Evolutionary conservation across 2,329 filamentous ascomycete species (phyloP).

Genomic region (Bipolaris zeicola): DNA sequence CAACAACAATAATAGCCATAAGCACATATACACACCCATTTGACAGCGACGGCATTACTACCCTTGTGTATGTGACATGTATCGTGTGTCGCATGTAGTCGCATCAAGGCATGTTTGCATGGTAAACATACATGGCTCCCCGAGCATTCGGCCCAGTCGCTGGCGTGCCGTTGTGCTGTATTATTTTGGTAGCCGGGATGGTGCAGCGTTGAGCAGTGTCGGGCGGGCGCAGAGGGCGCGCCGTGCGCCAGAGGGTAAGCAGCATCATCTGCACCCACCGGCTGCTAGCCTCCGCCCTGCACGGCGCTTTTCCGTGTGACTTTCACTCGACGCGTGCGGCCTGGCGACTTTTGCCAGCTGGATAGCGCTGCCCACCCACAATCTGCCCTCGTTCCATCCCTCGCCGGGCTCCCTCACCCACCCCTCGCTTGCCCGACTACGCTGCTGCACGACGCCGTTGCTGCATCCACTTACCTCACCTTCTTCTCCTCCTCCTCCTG

Average conservation of each 20-base stretch:
- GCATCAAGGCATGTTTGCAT: neutral
- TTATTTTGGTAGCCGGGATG: conserved; percentile 5
- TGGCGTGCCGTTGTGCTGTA: neutral
- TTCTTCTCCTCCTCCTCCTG: neutral
- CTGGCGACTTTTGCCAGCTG: conserved; percentile 21
- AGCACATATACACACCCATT: too few relatives aligned
- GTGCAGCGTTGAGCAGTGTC: conserved; percentile 10
- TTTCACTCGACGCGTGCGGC: conserved; percentile 17
- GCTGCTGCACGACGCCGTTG: neutral
- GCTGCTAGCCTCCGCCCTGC: conserved; percentile 9
- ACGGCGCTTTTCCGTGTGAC: conserved; percentile 20
- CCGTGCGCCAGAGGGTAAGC: neutral
- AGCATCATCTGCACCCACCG: conserved; percentile 10
- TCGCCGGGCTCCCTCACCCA: neutral
- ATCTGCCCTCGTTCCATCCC: conserved; percentile 1
- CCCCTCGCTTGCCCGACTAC: neutral
- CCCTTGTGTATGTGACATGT: too few relatives aligned
- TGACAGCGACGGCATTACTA: too few relatives aligned
- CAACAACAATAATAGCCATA: too few relatives aligned
- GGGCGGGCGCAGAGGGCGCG: conserved; percentile 11
- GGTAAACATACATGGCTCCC: too few relatives aligned
- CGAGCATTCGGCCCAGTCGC: too few relatives aligned
- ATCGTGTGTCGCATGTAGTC: conserved; percentile 6
- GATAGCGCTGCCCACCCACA: conserved; percentile 14
- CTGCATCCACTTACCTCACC: neutral